Conservation (phyloP, 2,329 filamentous ascomycete genomes). For the Gyromitra esculenta region DNA sequence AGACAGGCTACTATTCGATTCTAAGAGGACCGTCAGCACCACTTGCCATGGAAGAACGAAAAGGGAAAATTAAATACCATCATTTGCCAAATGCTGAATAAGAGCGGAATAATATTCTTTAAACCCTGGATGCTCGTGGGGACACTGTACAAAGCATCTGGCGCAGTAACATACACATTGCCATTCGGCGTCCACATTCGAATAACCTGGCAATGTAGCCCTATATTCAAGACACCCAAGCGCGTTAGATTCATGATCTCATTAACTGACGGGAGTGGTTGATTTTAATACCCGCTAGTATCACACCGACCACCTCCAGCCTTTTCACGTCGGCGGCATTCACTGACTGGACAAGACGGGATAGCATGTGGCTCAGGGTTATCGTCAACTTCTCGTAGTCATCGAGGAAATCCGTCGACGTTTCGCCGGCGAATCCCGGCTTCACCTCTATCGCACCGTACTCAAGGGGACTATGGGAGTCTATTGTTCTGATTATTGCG, state of each 20-base stretch:
- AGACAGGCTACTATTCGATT: not conserved
- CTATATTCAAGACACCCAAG: not conserved
- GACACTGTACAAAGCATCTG: not conserved
- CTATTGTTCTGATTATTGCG: conserved; percentile 3
- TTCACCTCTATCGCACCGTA: conserved; percentile 8
- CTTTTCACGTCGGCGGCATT: not conserved
- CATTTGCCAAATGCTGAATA: conserved; percentile 14
- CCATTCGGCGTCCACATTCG: conserved; percentile 11
- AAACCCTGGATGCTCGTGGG: not conserved
- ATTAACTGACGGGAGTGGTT: not conserved
- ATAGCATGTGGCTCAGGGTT: conserved; percentile 1
- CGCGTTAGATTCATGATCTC: not conserved
- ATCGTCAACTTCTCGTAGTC: conserved; percentile 7
- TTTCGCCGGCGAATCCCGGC: not conserved
- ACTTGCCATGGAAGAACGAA: no score
- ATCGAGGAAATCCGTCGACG: conserved; percentile 1
- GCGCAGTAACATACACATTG: not conserved
- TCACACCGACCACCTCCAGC: not conserved
- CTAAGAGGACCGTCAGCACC: not conserved
- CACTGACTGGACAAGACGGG: conserved; percentile 4
- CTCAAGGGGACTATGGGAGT: not conserved
- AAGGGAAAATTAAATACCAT: not conserved
- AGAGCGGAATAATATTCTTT: not conserved
- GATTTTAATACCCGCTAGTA: not conserved
- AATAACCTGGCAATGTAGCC: conserved; percentile 1